phyloP scores from a whole-genome alignment of 495 filamentous ascomycete genomes.

The Podospora australis region DNA sequence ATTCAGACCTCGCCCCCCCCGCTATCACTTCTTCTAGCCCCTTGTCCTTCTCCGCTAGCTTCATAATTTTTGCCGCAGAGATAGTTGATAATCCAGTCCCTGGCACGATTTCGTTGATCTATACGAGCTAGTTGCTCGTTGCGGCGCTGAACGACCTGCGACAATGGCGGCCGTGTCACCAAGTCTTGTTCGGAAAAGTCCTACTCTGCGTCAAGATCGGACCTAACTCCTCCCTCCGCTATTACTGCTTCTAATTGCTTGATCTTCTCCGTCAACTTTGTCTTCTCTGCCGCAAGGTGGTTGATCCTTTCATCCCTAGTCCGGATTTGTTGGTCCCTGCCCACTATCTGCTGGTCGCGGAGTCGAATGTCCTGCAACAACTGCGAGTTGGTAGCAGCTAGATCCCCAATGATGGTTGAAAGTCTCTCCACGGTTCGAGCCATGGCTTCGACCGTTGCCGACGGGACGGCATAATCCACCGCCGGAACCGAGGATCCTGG shows the following conservation, averaged over 20 bases:
- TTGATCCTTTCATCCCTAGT: constrained; percentile 1
- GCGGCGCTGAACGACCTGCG: too few species aligned
- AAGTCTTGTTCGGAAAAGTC: not conserved
- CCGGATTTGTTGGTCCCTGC: not conserved
- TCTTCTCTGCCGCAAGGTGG: not conserved
- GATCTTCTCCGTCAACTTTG: not conserved
- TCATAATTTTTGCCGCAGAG: too few species aligned
- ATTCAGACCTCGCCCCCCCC: not conserved
- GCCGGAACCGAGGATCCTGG: not conserved
- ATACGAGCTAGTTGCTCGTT: too few species aligned
- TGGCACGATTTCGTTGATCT: too few species aligned
- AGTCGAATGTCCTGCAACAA: constrained; percentile 3
- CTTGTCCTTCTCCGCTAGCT: not conserved
- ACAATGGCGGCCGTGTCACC: too few species aligned
- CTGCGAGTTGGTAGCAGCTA: constrained; percentile 5
- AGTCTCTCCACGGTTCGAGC: constrained; percentile 7
- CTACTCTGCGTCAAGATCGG: not conserved
- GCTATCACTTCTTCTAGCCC: not conserved
- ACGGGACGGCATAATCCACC: constrained; percentile 1
- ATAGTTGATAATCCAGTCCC: too few species aligned
- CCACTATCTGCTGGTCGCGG: not conserved
- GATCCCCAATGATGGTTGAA: not conserved
- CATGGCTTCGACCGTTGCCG: constrained; percentile 5
- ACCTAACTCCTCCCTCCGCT: not conserved
- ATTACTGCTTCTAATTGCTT: not conserved